Conservation (phyloP, 805 yeast species). For the Saccharomycopsis amapae region DNA sequence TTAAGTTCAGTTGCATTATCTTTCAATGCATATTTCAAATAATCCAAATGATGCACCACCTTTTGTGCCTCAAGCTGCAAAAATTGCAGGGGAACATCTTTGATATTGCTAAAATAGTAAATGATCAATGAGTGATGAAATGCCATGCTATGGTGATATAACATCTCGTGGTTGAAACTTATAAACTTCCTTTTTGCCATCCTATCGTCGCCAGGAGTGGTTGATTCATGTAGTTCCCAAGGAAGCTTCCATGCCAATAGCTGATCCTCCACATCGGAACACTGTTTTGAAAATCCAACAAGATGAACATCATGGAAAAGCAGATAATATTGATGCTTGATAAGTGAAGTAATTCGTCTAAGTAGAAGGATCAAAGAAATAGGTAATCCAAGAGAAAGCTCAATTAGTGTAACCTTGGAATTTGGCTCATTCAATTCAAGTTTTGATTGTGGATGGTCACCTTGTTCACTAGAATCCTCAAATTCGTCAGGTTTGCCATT, state of each 20-base stretch:
- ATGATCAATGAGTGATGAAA: too few species aligned
- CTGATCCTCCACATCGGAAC: background rate
- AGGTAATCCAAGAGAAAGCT: slow-evolving; percentile 40
- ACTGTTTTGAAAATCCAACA: background rate
- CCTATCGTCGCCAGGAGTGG: too few species aligned
- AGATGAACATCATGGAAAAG: background rate
- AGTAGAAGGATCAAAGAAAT: slow-evolving; percentile 36
- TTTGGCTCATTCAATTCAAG: slow-evolving; percentile 35
- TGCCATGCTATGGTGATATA: too few species aligned
- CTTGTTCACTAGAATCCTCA: background rate
- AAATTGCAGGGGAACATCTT: background rate
- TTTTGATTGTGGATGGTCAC: background rate
- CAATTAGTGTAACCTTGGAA: too few species aligned
- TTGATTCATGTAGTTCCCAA: too few species aligned
- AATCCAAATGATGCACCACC: background rate
- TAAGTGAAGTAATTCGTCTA: slow-evolving; percentile 34
- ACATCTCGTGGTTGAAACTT: too few species aligned
- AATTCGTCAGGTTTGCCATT: background rate
- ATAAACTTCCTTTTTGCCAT: too few species aligned
- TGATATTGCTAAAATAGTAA: background rate
- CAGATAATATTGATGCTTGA: slow-evolving; percentile 32
- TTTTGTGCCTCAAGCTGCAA: background rate
- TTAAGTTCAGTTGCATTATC: background rate
- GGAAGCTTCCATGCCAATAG: too few species aligned
- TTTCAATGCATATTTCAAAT: background rate